Conservation (phyloP, 768 basidiomycete species). For the Lactarius sanguifluus region DNA sequence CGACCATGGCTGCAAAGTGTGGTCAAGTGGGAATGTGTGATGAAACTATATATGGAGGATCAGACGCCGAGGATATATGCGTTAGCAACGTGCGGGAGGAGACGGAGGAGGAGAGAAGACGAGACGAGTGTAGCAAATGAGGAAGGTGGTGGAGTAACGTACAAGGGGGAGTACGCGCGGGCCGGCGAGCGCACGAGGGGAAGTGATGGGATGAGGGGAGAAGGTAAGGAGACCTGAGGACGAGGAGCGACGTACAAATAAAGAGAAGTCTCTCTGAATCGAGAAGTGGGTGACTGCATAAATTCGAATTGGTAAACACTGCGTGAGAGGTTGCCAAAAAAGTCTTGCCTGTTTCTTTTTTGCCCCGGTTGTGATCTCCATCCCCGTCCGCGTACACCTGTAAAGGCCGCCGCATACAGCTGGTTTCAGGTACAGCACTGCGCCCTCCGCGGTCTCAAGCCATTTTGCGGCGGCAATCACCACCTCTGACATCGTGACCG, state of each 20-base stretch:
- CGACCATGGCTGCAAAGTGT: conserved; percentile 20
- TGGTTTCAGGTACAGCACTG: not conserved
- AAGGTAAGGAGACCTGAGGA: not conserved
- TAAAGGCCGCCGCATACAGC: not conserved
- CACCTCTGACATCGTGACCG: not conserved
- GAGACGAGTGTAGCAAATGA: not conserved
- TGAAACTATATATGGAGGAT: not conserved
- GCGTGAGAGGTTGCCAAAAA: not conserved
- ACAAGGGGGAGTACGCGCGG: not conserved
- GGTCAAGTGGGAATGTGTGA: not conserved
- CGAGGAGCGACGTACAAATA: not conserved
- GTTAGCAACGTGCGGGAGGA: not conserved
- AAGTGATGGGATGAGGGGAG: not conserved
- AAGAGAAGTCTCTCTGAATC: not conserved
- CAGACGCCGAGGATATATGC: not conserved
- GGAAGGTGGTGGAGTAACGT: not conserved
- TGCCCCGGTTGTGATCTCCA: not conserved
- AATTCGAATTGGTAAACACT: not conserved
- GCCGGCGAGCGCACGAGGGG: not conserved
- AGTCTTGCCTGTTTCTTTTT: not conserved
- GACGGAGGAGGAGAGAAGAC: not conserved
- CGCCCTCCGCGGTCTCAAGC: not conserved
- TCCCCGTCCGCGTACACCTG: not conserved
- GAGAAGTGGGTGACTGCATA: not conserved
- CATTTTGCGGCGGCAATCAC: not conserved